phyloP scores from a whole-genome alignment of 805 yeast genomes.

The Isabelozyma gotoi region DNA sequence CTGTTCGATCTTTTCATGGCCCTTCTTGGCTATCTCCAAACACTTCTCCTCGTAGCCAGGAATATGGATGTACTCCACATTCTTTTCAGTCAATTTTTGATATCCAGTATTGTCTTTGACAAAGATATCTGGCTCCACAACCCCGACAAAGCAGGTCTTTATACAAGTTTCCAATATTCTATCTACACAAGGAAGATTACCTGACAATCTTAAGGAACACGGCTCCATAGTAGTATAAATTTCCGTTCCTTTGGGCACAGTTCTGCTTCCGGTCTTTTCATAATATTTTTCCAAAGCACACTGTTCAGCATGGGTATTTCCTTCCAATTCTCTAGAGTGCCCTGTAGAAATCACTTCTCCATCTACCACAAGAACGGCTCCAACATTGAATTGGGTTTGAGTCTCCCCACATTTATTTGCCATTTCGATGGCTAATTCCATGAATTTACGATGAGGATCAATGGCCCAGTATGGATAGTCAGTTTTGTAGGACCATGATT shows the following conservation, averaged over 20 bases:
- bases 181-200: constrained; percentile 85
- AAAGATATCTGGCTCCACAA: constrained; percentile 85
- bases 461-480: constrained; percentile 83
- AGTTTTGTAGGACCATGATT: constrained; percentile 72
- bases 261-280: constrained; percentile 26
- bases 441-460: constrained; percentile 53
- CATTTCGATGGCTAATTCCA: constrained; percentile 74
- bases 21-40: constrained; percentile 67
- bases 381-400: constrained; percentile 89
- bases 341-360: constrained; percentile 76
- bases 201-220: constrained; percentile 84
- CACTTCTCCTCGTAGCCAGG: constrained; percentile 80
- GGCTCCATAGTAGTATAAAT: constrained; percentile 98
- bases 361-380: constrained; percentile 70
- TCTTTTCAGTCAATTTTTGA: constrained; percentile 50
- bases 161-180: constrained; percentile 63
- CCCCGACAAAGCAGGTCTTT: constrained; percentile 84
- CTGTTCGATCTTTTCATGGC: constrained; percentile 50
- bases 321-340: constrained; percentile 85
- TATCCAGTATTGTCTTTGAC: constrained; percentile 73
- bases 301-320: constrained; percentile 97
- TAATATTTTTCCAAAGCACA: constrained; percentile 82
- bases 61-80: constrained; percentile 72
- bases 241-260: constrained; percentile 73
- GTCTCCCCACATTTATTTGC: constrained; percentile 83